These are phyloP conservation scores for Calonectria leucothoes DNA, from an alignment of 2,329 filamentous ascomycete genomes.

Conservation along the genomic window DNA sequence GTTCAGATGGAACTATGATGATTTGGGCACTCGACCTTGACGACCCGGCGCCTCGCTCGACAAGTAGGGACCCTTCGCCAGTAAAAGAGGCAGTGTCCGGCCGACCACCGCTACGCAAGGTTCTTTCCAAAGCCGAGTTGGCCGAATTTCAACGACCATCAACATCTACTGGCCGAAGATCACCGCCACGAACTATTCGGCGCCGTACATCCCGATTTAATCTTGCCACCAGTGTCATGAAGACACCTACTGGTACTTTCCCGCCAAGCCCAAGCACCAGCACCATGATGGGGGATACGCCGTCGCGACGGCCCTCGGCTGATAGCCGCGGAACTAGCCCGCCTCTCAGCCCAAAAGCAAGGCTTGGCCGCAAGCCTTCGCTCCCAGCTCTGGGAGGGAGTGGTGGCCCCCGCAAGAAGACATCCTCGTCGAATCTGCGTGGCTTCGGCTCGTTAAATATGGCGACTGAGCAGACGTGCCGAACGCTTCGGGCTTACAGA, in stretches of 20 bases:
- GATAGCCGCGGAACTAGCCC: slow-evolving; percentile 59
- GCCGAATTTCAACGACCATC: slow-evolving; percentile 77
- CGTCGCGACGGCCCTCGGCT: slow-evolving; percentile 60
- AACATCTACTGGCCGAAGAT: slow-evolving; percentile 60
- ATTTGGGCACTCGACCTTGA: slow-evolving; percentile 73
- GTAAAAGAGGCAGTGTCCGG: slow-evolving; percentile 64
- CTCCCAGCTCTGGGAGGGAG: slow-evolving; percentile 60
- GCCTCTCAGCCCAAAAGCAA: slow-evolving; percentile 62
- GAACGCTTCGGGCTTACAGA: slow-evolving; percentile 70
- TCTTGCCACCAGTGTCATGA: slow-evolving; percentile 49
- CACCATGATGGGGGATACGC: slow-evolving; percentile 56
- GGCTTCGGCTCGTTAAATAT: slow-evolving; percentile 68
- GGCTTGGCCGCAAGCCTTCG: slow-evolving; percentile 63
- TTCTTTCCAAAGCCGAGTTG: slow-evolving; percentile 88
- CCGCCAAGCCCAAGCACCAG: slow-evolving; percentile 55
- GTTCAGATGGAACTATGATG: slow-evolving; percentile 86
- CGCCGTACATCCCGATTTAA: slow-evolving; percentile 67
- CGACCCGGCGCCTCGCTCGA: slow-evolving; percentile 53
- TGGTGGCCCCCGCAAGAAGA: slow-evolving; percentile 61
- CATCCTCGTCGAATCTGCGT: slow-evolving; percentile 58
- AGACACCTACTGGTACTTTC: slow-evolving; percentile 53
- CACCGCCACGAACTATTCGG: slow-evolving; percentile 65
- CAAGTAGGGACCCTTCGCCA: slow-evolving; percentile 66
- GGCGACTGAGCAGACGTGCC: slow-evolving; percentile 73
- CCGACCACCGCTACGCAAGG: slow-evolving; percentile 82